Base-by-base conservation (phyloP, 1,284 basidiomycete genomes). In the Ganoderma sinense region DNA sequence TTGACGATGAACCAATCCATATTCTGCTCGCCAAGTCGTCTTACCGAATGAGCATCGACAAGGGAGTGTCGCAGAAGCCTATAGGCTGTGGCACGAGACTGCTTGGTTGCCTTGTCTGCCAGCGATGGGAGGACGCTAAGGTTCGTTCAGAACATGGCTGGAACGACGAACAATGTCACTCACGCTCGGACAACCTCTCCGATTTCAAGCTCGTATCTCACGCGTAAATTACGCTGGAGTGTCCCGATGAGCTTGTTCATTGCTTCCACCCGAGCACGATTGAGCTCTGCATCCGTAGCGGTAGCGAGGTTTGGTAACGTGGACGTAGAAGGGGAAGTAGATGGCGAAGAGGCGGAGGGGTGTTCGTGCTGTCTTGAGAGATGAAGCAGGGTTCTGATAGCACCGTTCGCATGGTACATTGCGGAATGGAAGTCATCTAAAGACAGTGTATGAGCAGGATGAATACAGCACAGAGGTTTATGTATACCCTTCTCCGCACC, bases 1-100 rank as follows among this genome's bases (percentile, higher is more conserved):
- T 92, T 91, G 71, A 97, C 89, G 64, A 99, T 89, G 77, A 95
- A 96, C 89, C 94, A 96, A 76, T 98, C 96, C 55, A 98, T 80
- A 10, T 92, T 83, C 62, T 92, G 87, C 66, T 84, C 83, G 31
- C 83, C 85, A 11, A 94, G 79, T 58, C 82, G 83, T 70, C 86
- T 88, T 36, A 91, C 89, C 13, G 90, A 91, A 59, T 89, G 87
- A 1, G 83, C 80, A 78, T 95, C 93, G 2, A 95, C 89, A 5
- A 98, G 80, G 2, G 90, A 83, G 77, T 97, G 92, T 33, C 97
- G 89, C 11, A 98, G 85, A 0, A 97, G 84, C n/a, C 96, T 88
- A 79, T 98, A 99, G 0, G 92, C 94, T 0, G 91, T 89, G 2
- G 97, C 91, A n/a, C 96, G 89, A 72, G 92, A 89, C 68, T 92